Percentiles rank a stretch among this genome's conserved stretches.
Evolutionary conservation across 257 asterid species (phyloP).

Genomic region (Gynochthodes officinalis): DNA sequence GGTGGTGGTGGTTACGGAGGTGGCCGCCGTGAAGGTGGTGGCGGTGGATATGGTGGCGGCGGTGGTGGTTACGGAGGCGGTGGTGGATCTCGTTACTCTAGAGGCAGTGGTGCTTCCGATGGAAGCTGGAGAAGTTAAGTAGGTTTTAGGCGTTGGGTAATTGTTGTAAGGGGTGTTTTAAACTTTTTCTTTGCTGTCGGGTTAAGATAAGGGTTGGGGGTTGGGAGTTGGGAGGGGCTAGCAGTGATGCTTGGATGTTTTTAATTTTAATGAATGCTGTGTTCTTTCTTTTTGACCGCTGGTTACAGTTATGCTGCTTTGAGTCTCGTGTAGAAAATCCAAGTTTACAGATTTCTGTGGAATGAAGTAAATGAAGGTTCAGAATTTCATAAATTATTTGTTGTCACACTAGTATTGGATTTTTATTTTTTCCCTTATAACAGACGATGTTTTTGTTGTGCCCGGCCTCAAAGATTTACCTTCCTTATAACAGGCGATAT

Average conservation of each 20-base stretch:
- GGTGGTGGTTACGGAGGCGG: constrained; percentile 24
- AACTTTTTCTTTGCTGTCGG: no score
- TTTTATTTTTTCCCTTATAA: no score
- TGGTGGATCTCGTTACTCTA: constrained; percentile 30
- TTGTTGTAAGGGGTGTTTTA: background rate
- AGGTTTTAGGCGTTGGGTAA: background rate
- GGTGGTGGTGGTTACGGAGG: constrained; percentile 27
- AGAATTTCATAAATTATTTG: background rate
- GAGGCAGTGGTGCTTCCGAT: constrained; percentile 25
- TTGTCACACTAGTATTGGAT: no score
- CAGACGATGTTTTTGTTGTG: no score
- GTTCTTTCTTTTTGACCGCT: background rate
- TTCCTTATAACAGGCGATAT: no score
- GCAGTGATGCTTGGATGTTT: no score
- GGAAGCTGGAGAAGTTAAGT: constrained; percentile 68
- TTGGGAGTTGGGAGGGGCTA: no score
- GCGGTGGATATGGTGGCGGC: constrained; percentile 31
- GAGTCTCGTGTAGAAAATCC: background rate
- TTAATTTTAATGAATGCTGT: no score
- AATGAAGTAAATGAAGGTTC: constrained; percentile 13
- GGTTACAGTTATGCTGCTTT: no score
- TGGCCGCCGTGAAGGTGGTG: constrained; percentile 24
- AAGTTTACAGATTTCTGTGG: constrained; percentile 4
- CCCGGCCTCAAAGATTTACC: no score
- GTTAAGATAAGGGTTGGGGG: background rate